phyloP scores from a whole-genome alignment of 2,329 filamentous ascomycete genomes.

The Thyridium curvatum region DNA sequence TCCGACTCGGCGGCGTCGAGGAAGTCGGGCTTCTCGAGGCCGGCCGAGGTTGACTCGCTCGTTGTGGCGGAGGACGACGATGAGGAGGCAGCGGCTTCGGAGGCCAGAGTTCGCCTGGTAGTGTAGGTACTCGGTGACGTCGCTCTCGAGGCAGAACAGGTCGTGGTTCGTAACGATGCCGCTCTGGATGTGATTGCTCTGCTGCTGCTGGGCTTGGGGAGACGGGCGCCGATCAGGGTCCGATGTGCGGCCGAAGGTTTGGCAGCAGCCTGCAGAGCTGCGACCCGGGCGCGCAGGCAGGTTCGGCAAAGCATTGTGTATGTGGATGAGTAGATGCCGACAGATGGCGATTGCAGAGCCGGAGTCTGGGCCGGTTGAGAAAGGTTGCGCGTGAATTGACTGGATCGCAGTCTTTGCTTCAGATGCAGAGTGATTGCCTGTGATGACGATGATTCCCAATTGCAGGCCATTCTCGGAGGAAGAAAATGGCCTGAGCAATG shows the following conservation, averaged over 20 bases:
- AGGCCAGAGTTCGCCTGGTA: slow-evolving; percentile 2
- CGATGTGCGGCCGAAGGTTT: slow-evolving; percentile 2
- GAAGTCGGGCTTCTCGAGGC: slow-evolving; percentile 38
- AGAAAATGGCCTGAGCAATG: too few relatives aligned
- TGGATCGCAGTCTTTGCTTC: too few relatives aligned
- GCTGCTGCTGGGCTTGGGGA: background rate
- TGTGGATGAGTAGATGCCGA: too few relatives aligned
- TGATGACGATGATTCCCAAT: too few relatives aligned
- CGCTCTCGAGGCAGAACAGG: slow-evolving; percentile 6
- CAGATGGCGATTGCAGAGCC: background rate
- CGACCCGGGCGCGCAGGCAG: slow-evolving; percentile 11
- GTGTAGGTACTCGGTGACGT: slow-evolving; percentile 13
- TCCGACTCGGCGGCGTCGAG: slow-evolving; percentile 50
- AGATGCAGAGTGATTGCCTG: too few relatives aligned
- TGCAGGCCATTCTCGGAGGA: too few relatives aligned
- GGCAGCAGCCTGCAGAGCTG: slow-evolving; percentile 3
- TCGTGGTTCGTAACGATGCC: too few relatives aligned
- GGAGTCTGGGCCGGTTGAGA: too few relatives aligned
- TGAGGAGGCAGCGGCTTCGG: slow-evolving; percentile 19
- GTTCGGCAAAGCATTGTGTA: slow-evolving; percentile 15
- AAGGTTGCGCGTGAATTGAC: too few relatives aligned
- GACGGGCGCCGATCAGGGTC: background rate
- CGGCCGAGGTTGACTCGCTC: slow-evolving; percentile 1
- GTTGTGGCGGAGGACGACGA: slow-evolving; percentile 8
- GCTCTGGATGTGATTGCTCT: too few relatives aligned